Evolutionary conservation across 805 yeast species (phyloP).

Genomic region (Saturnispora zaruensis): DNA sequence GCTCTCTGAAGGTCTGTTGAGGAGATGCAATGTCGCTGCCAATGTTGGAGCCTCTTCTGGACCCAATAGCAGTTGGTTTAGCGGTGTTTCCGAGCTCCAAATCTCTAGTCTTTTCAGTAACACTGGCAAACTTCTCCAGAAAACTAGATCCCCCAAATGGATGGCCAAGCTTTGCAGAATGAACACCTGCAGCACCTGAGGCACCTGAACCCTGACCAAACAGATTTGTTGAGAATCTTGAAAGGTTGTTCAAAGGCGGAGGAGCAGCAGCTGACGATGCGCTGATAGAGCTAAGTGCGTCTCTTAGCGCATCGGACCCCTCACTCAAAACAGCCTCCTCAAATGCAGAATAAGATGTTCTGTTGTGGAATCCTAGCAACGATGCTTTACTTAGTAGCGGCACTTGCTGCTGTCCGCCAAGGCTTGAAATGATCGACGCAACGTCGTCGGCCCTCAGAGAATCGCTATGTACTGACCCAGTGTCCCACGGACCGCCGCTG

Average conservation of each 20-base stretch:
- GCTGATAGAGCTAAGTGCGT: slow-evolving; percentile 27
- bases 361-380: slow-evolving; percentile 17
- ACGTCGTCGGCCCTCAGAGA: slow-evolving; percentile 20
- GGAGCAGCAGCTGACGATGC: slow-evolving; percentile 21
- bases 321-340: slow-evolving; percentile 26
- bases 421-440: slow-evolving; percentile 27
- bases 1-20: slow-evolving; percentile 25
- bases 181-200: slow-evolving; percentile 25
- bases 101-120: slow-evolving; percentile 64
- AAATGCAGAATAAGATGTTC: slow-evolving; percentile 10
- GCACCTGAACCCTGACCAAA: slow-evolving; percentile 55
- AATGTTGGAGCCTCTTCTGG: slow-evolving; percentile 47
- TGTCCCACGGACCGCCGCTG: background rate
- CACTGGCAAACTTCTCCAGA: slow-evolving; percentile 53
- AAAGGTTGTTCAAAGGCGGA: slow-evolving; percentile 15
- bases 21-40: slow-evolving; percentile 23
- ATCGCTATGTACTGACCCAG: background rate
- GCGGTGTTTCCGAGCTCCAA: slow-evolving; percentile 32
- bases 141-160: slow-evolving; percentile 34
- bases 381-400: slow-evolving; percentile 16
- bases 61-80: slow-evolving; percentile 28
- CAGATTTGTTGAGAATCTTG: slow-evolving; percentile 30
- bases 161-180: slow-evolving; percentile 6
- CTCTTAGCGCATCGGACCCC: slow-evolving; percentile 27
- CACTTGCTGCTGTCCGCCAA: slow-evolving; percentile 17